A percentile compares a stretch with the other conserved stretches of the same genome.
Conservation (phyloP, 106 monocot species). For the Allium sativum region DNA sequence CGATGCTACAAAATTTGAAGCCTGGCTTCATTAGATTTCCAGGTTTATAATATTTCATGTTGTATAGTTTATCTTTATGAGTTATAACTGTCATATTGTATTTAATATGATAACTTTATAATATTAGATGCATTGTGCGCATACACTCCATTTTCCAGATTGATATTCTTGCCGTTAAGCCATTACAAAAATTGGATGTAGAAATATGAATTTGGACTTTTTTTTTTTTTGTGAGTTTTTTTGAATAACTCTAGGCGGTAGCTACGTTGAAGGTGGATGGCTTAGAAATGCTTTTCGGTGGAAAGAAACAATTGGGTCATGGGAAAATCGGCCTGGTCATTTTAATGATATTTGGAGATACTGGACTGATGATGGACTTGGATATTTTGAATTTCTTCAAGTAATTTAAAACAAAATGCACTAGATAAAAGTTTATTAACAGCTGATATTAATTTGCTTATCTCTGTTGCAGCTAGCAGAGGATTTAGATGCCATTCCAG, state of each 20-base stretch:
- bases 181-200: no score
- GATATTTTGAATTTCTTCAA: conserved; percentile 88
- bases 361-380: conserved; percentile 99
- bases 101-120: no score
- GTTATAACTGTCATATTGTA: no score
- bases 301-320: conserved; percentile 80
- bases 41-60: conserved; percentile 18
- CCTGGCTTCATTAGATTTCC: conserved; percentile 59
- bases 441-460: neutral
- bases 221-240: no score
- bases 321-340: conserved; percentile 98
- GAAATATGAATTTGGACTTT: no score
- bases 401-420: conserved; percentile 12
- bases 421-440: neutral
- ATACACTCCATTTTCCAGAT: no score
- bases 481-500: conserved; percentile 53
- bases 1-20: conserved; percentile 40
- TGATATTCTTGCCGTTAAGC: no score
- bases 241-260: conserved; percentile 50
- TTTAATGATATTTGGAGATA: conserved; percentile 94
- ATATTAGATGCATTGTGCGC: no score
- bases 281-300: conserved; percentile 91
- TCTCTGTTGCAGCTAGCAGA: conserved; percentile 52
- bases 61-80: no score
- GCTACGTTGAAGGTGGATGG: conserved; percentile 92